Conservation (phyloP, 805 yeast genomes). For the Saccharomycopsis javanensis region DNA sequence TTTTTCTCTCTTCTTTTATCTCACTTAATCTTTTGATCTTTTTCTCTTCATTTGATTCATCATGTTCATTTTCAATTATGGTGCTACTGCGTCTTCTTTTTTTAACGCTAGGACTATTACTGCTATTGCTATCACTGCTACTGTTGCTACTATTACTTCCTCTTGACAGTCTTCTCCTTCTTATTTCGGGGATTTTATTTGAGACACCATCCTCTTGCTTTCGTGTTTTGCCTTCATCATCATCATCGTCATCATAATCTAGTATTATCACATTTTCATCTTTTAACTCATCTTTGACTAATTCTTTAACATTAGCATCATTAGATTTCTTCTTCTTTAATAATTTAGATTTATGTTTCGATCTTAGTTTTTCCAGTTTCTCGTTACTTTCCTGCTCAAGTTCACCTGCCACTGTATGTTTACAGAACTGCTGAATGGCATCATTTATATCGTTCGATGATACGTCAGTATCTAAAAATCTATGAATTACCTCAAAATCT, state of each 20-base stretch:
- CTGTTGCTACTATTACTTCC: neutral
- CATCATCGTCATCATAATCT: constrained; percentile 17
- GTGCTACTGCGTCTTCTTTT: constrained; percentile 13
- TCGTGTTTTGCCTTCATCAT: constrained; percentile 18
- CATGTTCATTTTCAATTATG: constrained; percentile 26
- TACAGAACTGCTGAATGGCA: constrained; percentile 10
- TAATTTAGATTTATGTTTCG: neutral
- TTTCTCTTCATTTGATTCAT: constrained; percentile 21
- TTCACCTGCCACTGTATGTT: constrained; percentile 2
- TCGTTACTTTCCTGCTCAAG: constrained; percentile 13
- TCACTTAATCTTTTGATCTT: neutral
- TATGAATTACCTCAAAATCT: constrained; percentile 6
- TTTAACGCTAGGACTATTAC: neutral
- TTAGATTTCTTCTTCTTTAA: neutral
- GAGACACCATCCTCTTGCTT: neutral
- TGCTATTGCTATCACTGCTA: neutral
- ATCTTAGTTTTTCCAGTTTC: neutral
- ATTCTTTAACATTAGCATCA: constrained; percentile 13
- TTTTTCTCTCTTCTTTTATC: neutral
- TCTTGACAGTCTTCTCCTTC: neutral
- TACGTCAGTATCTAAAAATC: constrained; percentile 10
- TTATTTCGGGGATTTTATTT: neutral
- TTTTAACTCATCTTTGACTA: constrained; percentile 7
- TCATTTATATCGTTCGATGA: constrained; percentile 11
- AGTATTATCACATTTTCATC: constrained; percentile 1